Evolutionary conservation across 75 land plant species (phyloP).

Genomic region (Azolla pinnata): DNA sequence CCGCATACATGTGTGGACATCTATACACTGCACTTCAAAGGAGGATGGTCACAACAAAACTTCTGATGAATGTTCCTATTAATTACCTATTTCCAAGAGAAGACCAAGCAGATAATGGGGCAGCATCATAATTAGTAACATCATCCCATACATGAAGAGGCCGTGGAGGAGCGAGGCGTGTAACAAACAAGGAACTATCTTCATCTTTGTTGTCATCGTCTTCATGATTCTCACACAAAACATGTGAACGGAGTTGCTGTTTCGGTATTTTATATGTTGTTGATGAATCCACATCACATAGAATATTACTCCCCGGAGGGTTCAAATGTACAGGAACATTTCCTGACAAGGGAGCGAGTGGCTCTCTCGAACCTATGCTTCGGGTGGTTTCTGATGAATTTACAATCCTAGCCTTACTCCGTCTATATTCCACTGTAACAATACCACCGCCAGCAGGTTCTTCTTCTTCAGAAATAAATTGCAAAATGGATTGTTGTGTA

Average conservation of each 20-base stretch:
- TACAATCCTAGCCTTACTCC: neutral
- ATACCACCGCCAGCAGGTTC: neutral
- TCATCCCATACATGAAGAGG: slow-evolving; percentile 47
- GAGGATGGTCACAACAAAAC: neutral
- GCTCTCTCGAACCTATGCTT: neutral
- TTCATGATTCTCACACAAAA: too few relatives aligned
- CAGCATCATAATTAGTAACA: slow-evolving; percentile 56
- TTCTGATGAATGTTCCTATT: neutral
- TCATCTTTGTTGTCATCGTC: too few relatives aligned
- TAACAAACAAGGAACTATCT: neutral
- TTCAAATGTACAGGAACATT: neutral
- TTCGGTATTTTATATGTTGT: neutral
- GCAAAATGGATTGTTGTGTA: neutral
- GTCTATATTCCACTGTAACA: neutral
- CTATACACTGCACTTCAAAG: neutral
- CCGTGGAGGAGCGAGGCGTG: slow-evolving; percentile 1
- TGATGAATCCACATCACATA: neutral
- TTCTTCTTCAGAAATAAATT: neutral
- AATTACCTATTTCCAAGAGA: slow-evolving; percentile 57
- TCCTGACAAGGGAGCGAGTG: neutral
- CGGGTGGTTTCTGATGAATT: neutral
- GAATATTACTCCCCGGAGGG: neutral
- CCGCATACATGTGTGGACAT: neutral
- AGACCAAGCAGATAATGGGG: slow-evolving; percentile 81
- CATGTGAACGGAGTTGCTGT: neutral